These are phyloP conservation scores for Sutorius australiensis DNA, from an alignment of 768 basidiomycete genomes.

Conservation along the genomic window DNA sequence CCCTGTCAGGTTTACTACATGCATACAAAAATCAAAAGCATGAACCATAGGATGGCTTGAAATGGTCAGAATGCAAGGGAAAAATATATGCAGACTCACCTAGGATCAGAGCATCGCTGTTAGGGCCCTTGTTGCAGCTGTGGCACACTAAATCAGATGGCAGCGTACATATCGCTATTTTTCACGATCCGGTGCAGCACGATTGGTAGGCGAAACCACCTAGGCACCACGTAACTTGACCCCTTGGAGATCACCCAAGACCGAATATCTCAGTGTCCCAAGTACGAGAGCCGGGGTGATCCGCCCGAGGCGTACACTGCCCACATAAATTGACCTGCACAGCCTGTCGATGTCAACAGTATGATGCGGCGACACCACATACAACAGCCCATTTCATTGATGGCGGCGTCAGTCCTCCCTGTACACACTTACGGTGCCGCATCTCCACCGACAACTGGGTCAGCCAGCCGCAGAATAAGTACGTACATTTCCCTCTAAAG, in stretches of 20 bases:
- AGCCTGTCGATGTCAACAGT: conserved; percentile 1
- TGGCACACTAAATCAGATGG: neutral
- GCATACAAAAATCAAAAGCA: too few relatives aligned
- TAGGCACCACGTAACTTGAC: too few relatives aligned
- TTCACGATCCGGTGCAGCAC: too few relatives aligned
- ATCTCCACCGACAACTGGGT: neutral
- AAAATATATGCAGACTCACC: neutral
- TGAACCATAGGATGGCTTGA: too few relatives aligned
- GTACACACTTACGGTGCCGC: neutral
- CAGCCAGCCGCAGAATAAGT: neutral
- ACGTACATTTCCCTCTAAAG: conserved; percentile 1
- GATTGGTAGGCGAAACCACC: too few relatives aligned
- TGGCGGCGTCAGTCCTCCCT: neutral
- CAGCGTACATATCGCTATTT: neutral
- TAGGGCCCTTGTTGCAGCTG: neutral
- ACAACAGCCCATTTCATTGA: neutral
- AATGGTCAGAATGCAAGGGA: neutral
- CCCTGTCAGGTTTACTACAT: neutral
- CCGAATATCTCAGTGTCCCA: too few relatives aligned
- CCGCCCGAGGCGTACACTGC: neutral
- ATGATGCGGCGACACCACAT: neutral
- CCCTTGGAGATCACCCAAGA: neutral
- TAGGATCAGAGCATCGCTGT: neutral
- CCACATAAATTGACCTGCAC: neutral
- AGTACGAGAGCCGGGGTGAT: too few relatives aligned